Base-by-base conservation (phyloP, 2,329 filamentous ascomycete species). In the Verticillium nonalfalfae region DNA sequence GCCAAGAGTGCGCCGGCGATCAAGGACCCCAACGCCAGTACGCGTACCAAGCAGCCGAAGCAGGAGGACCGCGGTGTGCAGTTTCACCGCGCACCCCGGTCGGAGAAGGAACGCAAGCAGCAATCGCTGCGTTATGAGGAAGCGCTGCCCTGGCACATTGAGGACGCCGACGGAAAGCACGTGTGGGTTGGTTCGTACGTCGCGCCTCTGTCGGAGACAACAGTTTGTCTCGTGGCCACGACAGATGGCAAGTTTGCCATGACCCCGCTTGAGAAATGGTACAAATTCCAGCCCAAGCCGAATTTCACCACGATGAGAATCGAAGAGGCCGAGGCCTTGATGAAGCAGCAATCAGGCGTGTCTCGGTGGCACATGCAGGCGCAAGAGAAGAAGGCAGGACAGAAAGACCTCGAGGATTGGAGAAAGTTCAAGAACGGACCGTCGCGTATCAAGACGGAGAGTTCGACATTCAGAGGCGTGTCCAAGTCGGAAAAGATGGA, bases 111-210 rank as follows among this genome's bases (percentile, higher is more conserved):
- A 79, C 95, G 84, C 82, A 96, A 82, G 79, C 83, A 87, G 62
- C 81, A 82, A 0, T 85, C 86, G 61, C 86, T 86, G 76, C 89
- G 93, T 65, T 99, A 98, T 67, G 95, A 98, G 73, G 95, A 99
- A 74, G 92, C 94, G 4, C 80, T 97, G 58, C 95, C 95, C 6
- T 99, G 95, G 95, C 93, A 97, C 73, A 76, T 99, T 39, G 95
- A 99, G 72, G 95, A 99, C 73, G 96, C 93, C 50, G 94, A 99
- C 70, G 92, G 93, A 66, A 97, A 94, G 74, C 94, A 97, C 68
- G 90, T 91, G 2, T 98, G 93, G 92, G 88, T 95, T 38, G 95
- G 93, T 55, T 90, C 88, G 61, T 97, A 98, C 68, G 90, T 98
- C 69, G 90, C 90, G 33, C 91, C 93, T 18, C 82, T 98, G 40